Percentiles rank a stretch among this genome's conserved stretches.
These are phyloP conservation scores for Aureobasidium lini DNA, from an alignment of 2,329 filamentous ascomycete species.

Conservation along the genomic window DNA sequence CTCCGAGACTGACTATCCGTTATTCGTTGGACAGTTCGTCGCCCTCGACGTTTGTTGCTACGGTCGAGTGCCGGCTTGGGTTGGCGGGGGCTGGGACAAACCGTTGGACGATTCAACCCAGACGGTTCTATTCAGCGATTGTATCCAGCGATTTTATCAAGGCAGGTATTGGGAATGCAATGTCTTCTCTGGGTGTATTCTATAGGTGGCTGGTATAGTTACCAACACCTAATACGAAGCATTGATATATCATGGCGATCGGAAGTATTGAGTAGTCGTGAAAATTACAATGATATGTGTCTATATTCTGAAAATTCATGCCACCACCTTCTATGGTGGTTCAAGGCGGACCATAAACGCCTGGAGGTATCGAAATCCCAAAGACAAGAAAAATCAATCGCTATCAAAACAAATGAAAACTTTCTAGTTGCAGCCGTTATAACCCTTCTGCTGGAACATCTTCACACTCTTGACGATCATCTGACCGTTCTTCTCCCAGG, in stretches of 20 bases:
- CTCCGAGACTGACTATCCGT: neutral
- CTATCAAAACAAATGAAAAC: neutral
- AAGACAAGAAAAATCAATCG: neutral
- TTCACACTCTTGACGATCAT: conserved; percentile 33
- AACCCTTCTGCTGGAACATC: conserved; percentile 44
- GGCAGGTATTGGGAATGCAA: neutral
- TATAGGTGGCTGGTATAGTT: neutral
- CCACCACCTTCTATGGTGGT: neutral
- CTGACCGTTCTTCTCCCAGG: conserved; percentile 33
- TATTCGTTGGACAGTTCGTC: neutral
- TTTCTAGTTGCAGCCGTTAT: conserved; percentile 35
- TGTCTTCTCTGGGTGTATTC: neutral
- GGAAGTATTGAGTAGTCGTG: neutral
- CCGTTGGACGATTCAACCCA: neutral
- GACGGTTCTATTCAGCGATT: neutral
- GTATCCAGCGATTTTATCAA: neutral
- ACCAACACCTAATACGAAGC: too few species aligned
- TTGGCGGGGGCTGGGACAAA: neutral
- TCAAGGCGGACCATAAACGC: neutral
- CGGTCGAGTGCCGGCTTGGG: neutral
- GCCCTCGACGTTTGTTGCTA: neutral
- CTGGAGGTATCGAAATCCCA: conserved; percentile 6
- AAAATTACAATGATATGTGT: conserved; percentile 3
- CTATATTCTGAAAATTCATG: conserved; percentile 2
- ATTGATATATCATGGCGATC: too few species aligned